Base-by-base conservation (phyloP, 495 filamentous ascomycete species). In the Trichodelitschia bisporula region DNA sequence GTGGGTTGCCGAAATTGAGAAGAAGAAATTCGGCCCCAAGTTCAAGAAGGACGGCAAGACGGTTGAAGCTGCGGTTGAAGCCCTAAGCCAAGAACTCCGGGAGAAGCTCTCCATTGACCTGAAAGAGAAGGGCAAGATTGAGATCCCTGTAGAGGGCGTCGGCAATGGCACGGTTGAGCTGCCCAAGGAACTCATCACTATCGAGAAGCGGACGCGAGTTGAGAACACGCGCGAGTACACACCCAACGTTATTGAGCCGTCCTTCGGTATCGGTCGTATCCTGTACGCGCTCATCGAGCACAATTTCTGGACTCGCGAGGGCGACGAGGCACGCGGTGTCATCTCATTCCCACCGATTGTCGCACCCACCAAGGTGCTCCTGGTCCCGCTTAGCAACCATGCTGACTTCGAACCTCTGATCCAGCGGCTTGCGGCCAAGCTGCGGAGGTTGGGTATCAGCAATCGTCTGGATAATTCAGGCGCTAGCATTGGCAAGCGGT, bases 201-300 rank as follows among this genome's bases (percentile, higher is more conserved):
- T 82, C 42, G 69, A 72, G 53, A 71, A 68, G 57, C 58, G 62
- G 25, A 78, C 66, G 17, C 56, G 68, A 15, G 55, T 66, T 14
- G 71, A 77, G 48, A 64, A 77, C 42, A 53, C 64, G 34, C 58
- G 77, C 36, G 74, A 80, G 45, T 82, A 73, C 53, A 79, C 66
- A 1, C 77, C 77, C 17, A 80, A 79, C 39, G 73, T 84, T 17
- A 80, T 84, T 34, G 75, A 84, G 53, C 77, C 77, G 1, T 80
- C 76, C 5, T 84, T 84, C 43, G 75, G 77, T 51, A 77, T 84
- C 39, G 76, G 77, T 29, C 62, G 76, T 29, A 78, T 82, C 21
- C 46, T 83, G 29, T 80, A 79, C 55, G 65, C 65, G 38, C 49
- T 80, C 40, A 66, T 78, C 31, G 76, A 84, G 53, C 77, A 84